Evolutionary conservation across 108 stramenopile genomes (phyloP).

Genomic region (Seminavis robusta): DNA sequence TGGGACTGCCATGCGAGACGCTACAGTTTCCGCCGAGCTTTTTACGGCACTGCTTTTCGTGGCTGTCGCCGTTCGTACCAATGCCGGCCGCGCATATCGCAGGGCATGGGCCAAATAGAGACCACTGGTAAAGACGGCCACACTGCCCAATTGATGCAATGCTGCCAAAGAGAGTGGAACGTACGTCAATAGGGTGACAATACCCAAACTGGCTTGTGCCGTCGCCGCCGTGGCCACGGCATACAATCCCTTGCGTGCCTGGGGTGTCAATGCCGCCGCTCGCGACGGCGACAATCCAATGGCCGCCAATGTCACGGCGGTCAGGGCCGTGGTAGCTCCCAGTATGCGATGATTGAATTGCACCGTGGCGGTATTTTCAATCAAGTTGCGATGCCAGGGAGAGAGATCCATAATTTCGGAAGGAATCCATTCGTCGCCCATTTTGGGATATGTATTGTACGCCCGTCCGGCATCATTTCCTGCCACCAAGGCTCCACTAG

Average conservation of each 20-base stretch:
- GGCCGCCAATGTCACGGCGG: slow-evolving; percentile 63
- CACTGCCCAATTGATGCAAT: slow-evolving; percentile 93
- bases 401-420: slow-evolving; percentile 49
- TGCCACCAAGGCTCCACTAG: slow-evolving; percentile 95
- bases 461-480: slow-evolving; percentile 95
- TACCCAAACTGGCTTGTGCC: slow-evolving; percentile 91
- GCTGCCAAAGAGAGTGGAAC: slow-evolving; percentile 94
- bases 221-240: slow-evolving; percentile 76
- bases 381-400: slow-evolving; percentile 83
- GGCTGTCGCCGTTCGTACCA: slow-evolving; percentile 15
- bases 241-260: slow-evolving; percentile 59
- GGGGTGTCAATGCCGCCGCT: slow-evolving; percentile 57
- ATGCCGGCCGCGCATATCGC: slow-evolving; percentile 67
- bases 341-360: slow-evolving; percentile 97
- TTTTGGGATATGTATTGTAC: slow-evolving; percentile 95
- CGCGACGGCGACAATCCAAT: slow-evolving; percentile 45
- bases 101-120: slow-evolving; percentile 82
- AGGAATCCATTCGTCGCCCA: slow-evolving; percentile 92
- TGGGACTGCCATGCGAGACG: no score
- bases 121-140: slow-evolving; percentile 86
- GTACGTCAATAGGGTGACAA: slow-evolving; percentile 92
- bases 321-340: slow-evolving; percentile 77
- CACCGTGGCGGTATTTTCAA: slow-evolving; percentile 97
- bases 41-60: not conserved
- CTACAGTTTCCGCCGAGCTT: no score